Evolutionary conservation across 331 rosid species (phyloP).

Genomic region (Ulmus americana): DNA sequence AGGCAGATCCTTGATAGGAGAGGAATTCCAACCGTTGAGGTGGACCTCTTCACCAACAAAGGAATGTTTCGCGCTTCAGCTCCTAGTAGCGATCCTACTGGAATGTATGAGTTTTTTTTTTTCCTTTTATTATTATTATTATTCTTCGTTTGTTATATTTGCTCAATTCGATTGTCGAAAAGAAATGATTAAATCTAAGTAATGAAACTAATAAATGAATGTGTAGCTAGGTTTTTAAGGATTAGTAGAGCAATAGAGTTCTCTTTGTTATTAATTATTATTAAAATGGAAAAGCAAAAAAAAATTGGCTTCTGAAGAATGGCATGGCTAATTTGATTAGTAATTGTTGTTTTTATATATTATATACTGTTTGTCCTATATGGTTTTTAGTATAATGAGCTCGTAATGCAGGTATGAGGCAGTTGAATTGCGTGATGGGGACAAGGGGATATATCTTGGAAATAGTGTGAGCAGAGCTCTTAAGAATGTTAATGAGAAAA

Average conservation of each 20-base stretch:
- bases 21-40: constrained; percentile 95
- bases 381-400: neutral
- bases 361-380: neutral
- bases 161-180: neutral
- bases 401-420: constrained; percentile 71
- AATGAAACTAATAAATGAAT: neutral
- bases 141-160: neutral
- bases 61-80: constrained; percentile 80
- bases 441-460: constrained; percentile 79
- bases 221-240: neutral
- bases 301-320: constrained; percentile 1
- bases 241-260: neutral
- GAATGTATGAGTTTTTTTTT: constrained; percentile 41
- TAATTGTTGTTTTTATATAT: neutral
- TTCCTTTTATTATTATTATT: neutral
- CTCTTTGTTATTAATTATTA: neutral
- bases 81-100: constrained; percentile 68
- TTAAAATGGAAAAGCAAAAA: neutral
- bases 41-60: constrained; percentile 75
- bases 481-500: constrained; percentile 74
- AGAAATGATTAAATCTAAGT: neutral
- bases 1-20: constrained; percentile 97
- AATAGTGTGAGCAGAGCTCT: constrained; percentile 78
- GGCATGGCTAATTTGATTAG: neutral
- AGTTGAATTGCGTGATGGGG: constrained; percentile 84